Conservation (phyloP, 116 monocot species). For the Cymodocea nodosa region DNA sequence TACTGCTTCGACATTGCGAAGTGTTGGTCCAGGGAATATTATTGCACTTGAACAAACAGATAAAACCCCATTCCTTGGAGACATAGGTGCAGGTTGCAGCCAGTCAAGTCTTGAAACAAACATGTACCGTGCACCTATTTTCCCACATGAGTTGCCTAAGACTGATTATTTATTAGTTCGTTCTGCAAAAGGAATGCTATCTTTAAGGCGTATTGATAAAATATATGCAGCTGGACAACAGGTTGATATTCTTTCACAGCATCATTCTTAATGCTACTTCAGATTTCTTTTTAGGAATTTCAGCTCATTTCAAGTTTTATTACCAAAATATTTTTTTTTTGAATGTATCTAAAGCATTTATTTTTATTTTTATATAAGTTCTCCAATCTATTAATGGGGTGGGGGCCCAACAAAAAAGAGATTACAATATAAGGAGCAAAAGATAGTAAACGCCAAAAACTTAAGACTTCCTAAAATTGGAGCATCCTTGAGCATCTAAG, state of each 20-base stretch:
- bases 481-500: too few species aligned
- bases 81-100: constrained; percentile 60
- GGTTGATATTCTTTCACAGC: constrained; percentile 20
- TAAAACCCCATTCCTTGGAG: constrained; percentile 94
- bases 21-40: constrained; percentile 45
- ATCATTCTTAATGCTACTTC: neutral
- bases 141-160: constrained; percentile 63
- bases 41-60: constrained; percentile 74
- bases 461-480: too few species aligned
- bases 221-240: constrained; percentile 82
- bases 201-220: constrained; percentile 74
- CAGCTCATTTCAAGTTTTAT: neutral
- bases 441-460: too few species aligned
- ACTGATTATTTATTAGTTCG: constrained; percentile 93
- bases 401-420: too few species aligned
- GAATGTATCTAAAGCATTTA: too few species aligned
- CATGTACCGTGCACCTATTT: constrained; percentile 81
- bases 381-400: too few species aligned
- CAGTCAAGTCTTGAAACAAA: constrained; percentile 89
- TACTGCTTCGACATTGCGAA: constrained; percentile 44
- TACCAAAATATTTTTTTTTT: too few species aligned
- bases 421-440: too few species aligned
- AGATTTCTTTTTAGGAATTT: neutral
- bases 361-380: too few species aligned
- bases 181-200: constrained; percentile 75